These are phyloP conservation scores for Salmacisia buchloeana DNA, from an alignment of 1,284 basidiomycete genomes.

Conservation along the genomic window DNA sequence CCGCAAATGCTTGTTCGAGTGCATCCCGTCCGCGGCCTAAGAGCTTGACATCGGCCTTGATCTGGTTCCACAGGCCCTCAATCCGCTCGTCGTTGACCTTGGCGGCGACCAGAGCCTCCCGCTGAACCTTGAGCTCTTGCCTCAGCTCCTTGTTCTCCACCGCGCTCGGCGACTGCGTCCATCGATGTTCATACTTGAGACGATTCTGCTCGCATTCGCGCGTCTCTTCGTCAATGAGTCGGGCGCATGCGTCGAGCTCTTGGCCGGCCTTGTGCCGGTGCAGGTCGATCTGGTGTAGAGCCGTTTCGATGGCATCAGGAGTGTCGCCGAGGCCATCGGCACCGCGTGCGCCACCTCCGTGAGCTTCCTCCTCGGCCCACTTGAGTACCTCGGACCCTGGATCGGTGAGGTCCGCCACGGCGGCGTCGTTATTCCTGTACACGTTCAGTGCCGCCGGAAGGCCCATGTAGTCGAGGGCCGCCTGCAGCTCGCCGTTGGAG, in stretches of 20 bases:
- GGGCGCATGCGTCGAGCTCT: slow-evolving; percentile 26
- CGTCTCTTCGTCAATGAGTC: slow-evolving; percentile 46
- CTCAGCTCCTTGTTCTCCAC: slow-evolving; percentile 63
- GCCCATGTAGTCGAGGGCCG: slow-evolving; percentile 74
- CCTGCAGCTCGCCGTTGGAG: slow-evolving; percentile 73
- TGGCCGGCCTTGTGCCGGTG: slow-evolving; percentile 15
- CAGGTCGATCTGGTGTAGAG: slow-evolving; percentile 20
- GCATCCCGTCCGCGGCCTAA: slow-evolving; percentile 58
- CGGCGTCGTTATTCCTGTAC: slow-evolving; percentile 58
- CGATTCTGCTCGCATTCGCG: slow-evolving; percentile 52
- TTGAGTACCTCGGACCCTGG: slow-evolving; percentile 68
- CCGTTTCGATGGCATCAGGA: slow-evolving; percentile 27
- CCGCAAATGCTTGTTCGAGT: slow-evolving; percentile 67
- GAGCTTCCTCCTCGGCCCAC: slow-evolving; percentile 69
- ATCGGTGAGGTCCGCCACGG: slow-evolving; percentile 54
- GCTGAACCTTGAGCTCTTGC: slow-evolving; percentile 73
- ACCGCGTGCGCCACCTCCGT: slow-evolving; percentile 62
- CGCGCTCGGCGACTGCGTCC: slow-evolving; percentile 74
- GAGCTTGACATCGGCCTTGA: slow-evolving; percentile 64
- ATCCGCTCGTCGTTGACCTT: slow-evolving; percentile 73
- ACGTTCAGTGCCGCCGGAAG: slow-evolving; percentile 70
- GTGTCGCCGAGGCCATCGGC: slow-evolving; percentile 57
- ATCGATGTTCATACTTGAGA: slow-evolving; percentile 77
- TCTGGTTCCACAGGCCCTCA: slow-evolving; percentile 66
- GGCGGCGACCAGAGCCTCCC: slow-evolving; percentile 70